Base-by-base conservation (phyloP, 176 grass and related monocot species). In the Tillandsia fasciculata region DNA sequence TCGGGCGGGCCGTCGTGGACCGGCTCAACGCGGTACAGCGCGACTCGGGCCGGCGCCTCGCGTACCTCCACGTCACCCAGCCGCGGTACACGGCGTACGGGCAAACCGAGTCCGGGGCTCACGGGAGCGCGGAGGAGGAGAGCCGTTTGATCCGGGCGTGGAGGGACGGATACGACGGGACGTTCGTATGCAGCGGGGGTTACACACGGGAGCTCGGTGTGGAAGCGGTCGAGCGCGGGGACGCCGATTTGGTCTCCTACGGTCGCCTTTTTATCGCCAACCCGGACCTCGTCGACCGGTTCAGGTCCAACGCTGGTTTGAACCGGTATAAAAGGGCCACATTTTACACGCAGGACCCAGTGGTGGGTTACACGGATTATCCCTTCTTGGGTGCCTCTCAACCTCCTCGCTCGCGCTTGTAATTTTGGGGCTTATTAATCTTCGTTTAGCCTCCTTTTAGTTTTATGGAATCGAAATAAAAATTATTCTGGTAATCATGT, bases 301-400 rank as follows among this genome's bases (percentile, higher is more conserved):
- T 92, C 64, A 78, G 61, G 84, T 58, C 76, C 47, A 70, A 82
- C 70, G 82, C 77, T 27, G 64, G 33, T 53, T 84, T 97, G 7
- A 90, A 58, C 69, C 78, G 64, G 71, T 97, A 97, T 69, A 74
- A 75, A 53, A 67, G 94, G 51, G 86, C 83, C 66, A 97, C 94
- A n/a, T 97, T 97, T 80, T 97, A 97, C 83, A 97, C 94, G 0
- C 56, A 74, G 14, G 84, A 93, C 23, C 89, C 83, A 0, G 80
- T 99, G 26, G 94, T 99, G 2, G 94, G 94, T 11, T 99, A 93
- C 84, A 93, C 94, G 0, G 89, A 99, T 74, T 99, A 99, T 65
- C 82, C 94, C 10, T 88, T 87, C 77, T 76, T 99, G 23, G 51
- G 67, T 51, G 33, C 33, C 33, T 42, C 33, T 42, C 33, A 5